Conservation (phyloP, 148 eudicot genomes). For the Hydrangea macrophylla region DNA sequence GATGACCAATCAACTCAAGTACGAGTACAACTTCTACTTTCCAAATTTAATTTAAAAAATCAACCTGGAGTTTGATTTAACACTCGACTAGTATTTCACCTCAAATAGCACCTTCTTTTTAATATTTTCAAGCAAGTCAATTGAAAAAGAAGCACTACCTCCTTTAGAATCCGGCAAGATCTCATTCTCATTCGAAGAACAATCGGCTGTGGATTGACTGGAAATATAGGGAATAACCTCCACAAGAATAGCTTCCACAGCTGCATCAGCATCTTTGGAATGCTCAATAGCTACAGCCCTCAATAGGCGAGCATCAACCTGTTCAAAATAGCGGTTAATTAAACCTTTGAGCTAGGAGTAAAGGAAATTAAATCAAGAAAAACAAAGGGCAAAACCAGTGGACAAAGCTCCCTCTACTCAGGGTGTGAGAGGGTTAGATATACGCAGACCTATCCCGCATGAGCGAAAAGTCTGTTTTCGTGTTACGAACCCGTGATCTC, state of each 20-base stretch:
- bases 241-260: constrained; percentile 57
- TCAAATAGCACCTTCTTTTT: not conserved
- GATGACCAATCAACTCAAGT: not conserved
- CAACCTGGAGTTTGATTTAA: not conserved
- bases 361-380: too few species aligned
- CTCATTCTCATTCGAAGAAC: constrained; percentile 24
- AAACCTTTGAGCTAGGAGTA: too few species aligned
- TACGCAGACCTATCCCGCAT: too few species aligned
- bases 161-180: constrained; percentile 1
- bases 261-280: constrained; percentile 61
- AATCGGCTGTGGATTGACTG: constrained; percentile 17
- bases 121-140: too few species aligned
- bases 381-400: too few species aligned
- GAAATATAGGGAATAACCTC: constrained; percentile 59
- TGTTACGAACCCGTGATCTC: too few species aligned
- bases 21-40: not conserved
- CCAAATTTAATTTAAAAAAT: too few species aligned
- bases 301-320: constrained; percentile 73
- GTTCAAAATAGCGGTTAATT: constrained; percentile 7
- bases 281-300: constrained; percentile 93
- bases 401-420: too few species aligned
- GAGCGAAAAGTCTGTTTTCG: too few species aligned
- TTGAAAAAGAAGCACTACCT: constrained; percentile 12
- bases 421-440: too few species aligned
- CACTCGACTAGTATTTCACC: not conserved